These are phyloP conservation scores for Metschnikowia vanudenii DNA, from an alignment of 805 yeast species.

Conservation along the genomic window DNA sequence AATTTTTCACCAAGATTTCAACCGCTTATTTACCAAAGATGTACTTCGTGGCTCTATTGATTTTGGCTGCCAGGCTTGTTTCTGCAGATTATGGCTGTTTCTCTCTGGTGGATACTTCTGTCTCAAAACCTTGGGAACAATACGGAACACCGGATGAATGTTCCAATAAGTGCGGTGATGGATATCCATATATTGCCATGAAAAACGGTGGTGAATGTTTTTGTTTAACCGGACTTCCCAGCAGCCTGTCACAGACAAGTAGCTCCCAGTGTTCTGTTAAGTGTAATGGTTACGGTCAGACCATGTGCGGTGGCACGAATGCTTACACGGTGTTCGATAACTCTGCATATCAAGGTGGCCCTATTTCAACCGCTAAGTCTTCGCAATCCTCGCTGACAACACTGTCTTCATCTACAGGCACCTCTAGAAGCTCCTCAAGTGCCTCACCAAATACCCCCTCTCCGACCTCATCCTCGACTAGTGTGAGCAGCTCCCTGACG, in stretches of 20 bases:
- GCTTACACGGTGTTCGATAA: slow-evolving; percentile 30
- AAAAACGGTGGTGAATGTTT: slow-evolving; percentile 37
- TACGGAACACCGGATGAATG: slow-evolving; percentile 35
- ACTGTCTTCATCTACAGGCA: slow-evolving; percentile 9
- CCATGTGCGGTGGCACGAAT: slow-evolving; percentile 38
- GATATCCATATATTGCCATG: slow-evolving; percentile 39
- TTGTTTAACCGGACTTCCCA: slow-evolving; percentile 37
- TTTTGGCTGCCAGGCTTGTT: slow-evolving; percentile 3
- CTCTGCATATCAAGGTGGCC: slow-evolving; percentile 16
- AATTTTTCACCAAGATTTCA: too few relatives aligned
- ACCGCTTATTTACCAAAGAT: too few relatives aligned
- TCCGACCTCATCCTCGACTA: slow-evolving; percentile 2
- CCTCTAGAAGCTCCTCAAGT: slow-evolving; percentile 11
- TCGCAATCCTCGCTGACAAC: slow-evolving; percentile 7
- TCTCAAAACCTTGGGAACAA: slow-evolving; percentile 22
- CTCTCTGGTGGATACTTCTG: slow-evolving; percentile 28
- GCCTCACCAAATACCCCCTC: slow-evolving; percentile 1
- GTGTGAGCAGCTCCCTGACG: slow-evolving; percentile 2
- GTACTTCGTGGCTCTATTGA: neutral
- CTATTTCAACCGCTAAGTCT: slow-evolving; percentile 6
- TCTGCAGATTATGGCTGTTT: slow-evolving; percentile 29
- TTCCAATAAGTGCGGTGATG: slow-evolving; percentile 27
- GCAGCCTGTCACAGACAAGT: slow-evolving; percentile 6
- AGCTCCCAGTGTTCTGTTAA: slow-evolving; percentile 27
- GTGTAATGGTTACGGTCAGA: slow-evolving; percentile 37